Conservation (phyloP, 106 monocot genomes). For the Chionographis japonica region DNA sequence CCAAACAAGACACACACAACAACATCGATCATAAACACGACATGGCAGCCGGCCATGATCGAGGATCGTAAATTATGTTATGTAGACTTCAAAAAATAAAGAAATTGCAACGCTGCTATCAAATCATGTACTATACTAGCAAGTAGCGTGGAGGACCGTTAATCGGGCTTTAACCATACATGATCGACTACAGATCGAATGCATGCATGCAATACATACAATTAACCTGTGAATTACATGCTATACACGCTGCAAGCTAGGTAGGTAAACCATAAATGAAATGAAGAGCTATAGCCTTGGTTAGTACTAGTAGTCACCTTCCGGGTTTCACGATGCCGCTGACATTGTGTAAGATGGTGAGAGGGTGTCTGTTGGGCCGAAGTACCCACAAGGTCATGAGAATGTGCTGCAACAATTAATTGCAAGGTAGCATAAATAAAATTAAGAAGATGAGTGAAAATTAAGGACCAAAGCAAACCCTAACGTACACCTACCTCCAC, state of each 20-base stretch:
- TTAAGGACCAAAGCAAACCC: neutral
- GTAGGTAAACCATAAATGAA: neutral
- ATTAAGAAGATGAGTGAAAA: neutral
- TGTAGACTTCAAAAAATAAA: too few relatives aligned
- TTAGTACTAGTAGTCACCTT: constrained; percentile 19
- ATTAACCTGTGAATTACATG: too few relatives aligned
- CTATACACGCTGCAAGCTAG: neutral
- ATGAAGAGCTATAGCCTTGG: neutral
- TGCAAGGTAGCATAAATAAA: neutral
- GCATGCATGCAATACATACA: too few relatives aligned
- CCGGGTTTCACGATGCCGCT: constrained; percentile 45
- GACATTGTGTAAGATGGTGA: constrained; percentile 42
- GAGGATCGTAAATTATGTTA: too few relatives aligned
- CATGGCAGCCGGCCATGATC: too few relatives aligned
- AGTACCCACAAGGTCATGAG: constrained; percentile 20
- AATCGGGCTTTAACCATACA: too few relatives aligned
- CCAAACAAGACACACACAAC: neutral
- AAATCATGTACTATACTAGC: too few relatives aligned
- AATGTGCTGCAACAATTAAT: constrained; percentile 8
- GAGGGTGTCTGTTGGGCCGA: constrained; percentile 27
- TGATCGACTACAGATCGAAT: too few relatives aligned
- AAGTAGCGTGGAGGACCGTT: too few relatives aligned
- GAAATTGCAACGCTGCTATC: too few relatives aligned
- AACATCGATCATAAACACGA: neutral
- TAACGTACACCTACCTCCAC: constrained; percentile 20